Conservation (phyloP, 176 grass and related monocot genomes). For the Chrysopogon serrulatus region DNA sequence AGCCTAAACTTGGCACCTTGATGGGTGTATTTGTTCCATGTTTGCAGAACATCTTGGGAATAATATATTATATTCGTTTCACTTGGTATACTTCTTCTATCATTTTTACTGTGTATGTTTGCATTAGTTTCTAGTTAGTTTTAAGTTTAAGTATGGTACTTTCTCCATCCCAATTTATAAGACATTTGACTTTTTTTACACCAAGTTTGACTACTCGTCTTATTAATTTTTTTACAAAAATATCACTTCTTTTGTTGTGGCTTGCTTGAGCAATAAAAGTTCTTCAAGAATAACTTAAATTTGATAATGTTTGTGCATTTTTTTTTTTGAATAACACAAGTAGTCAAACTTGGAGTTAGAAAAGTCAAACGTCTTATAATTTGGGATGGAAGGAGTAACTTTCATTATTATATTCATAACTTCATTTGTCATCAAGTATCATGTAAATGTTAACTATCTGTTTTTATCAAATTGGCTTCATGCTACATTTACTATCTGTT, state of each 20-base stretch:
- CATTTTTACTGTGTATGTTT: background rate
- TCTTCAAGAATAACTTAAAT: no score
- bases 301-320: no score
- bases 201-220: no score
- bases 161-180: no score
- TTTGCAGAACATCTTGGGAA: constrained; percentile 96
- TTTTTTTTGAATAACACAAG: no score
- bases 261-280: no score
- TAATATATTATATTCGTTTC: constrained; percentile 98
- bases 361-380: no score
- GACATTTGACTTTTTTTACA: no score
- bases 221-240: no score
- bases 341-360: no score
- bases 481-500: background rate
- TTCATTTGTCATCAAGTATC: background rate
- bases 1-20: constrained; percentile 73
- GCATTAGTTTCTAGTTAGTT: background rate
- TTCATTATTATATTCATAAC: background rate
- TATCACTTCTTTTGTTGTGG: no score
- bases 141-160: background rate
- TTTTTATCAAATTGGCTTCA: background rate
- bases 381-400: no score
- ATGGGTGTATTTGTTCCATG: constrained; percentile 99
- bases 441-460: background rate
- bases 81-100: constrained; percentile 48